phyloP scores from a whole-genome alignment of 495 filamentous ascomycete species.

The Tuber umbilicatum region DNA sequence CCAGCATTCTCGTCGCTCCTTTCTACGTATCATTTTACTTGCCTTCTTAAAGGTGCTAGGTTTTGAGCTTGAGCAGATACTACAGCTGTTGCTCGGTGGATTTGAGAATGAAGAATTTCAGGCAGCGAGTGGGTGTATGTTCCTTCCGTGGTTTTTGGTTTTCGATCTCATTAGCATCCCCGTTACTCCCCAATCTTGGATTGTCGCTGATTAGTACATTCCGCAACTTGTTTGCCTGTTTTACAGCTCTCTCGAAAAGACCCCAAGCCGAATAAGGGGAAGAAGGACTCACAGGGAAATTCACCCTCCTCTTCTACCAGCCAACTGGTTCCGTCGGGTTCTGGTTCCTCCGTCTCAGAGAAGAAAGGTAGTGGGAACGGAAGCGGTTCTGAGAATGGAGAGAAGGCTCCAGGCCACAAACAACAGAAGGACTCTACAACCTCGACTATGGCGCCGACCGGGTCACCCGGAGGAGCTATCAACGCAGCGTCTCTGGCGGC shows the following conservation, averaged over 20 bases:
- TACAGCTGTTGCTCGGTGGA: conserved; percentile 32
- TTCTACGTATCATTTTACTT: conserved; percentile 21
- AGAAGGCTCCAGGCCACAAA: conserved; percentile 50
- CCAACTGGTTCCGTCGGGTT: conserved; percentile 50
- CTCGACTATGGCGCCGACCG: conserved; percentile 44
- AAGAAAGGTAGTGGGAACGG: conserved; percentile 82
- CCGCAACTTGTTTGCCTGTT: conserved; percentile 39
- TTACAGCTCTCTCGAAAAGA: conserved; percentile 90
- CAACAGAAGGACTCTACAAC: conserved; percentile 43
- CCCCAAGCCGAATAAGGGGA: conserved; percentile 63
- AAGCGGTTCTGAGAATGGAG: conserved; percentile 62
- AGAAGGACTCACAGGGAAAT: conserved; percentile 68
- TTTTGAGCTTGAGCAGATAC: conserved; percentile 26
- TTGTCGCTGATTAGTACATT: conserved; percentile 39
- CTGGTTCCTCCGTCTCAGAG: conserved; percentile 78
- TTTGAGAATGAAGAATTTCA: conserved; percentile 88
- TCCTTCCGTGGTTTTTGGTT: conserved; percentile 19
- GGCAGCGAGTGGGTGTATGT: conserved; percentile 80
- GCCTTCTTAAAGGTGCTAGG: background rate
- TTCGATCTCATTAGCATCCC: background rate
- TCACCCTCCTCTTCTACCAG: conserved; percentile 71
- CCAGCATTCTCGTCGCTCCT: conserved; percentile 27
- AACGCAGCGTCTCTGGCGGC: conserved; percentile 30
- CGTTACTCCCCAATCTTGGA: conserved; percentile 8
- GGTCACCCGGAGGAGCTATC: conserved; percentile 37